These are phyloP conservation scores for Metschnikowia kofuensis DNA, from an alignment of 805 yeast species.

Conservation along the genomic window DNA sequence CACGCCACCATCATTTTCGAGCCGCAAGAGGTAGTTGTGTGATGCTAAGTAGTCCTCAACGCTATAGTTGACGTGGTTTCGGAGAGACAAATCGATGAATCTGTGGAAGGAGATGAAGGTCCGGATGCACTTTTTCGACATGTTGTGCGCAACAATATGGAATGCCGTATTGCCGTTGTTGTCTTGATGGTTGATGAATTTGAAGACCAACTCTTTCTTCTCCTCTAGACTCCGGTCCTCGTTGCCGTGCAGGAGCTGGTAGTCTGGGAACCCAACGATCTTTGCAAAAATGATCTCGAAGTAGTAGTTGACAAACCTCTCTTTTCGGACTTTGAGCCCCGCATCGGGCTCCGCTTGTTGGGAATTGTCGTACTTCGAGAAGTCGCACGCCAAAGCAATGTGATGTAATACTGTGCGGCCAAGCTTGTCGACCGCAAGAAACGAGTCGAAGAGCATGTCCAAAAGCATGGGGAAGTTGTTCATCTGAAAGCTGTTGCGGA, in stretches of 20 bases:
- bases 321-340: constrained; percentile 26
- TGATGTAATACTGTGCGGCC: constrained; percentile 44
- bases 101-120: constrained; percentile 25
- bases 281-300: constrained; percentile 36
- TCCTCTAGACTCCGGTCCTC: constrained; percentile 15
- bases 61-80: constrained; percentile 25
- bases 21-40: constrained; percentile 25
- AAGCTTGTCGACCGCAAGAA: constrained; percentile 34
- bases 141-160: constrained; percentile 70
- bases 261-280: constrained; percentile 29
- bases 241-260: constrained; percentile 16
- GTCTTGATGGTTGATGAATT: constrained; percentile 83
- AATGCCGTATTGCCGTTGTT: constrained; percentile 92
- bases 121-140: constrained; percentile 24
- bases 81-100: constrained; percentile 23
- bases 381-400: constrained; percentile 30
- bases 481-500: constrained; percentile 37
- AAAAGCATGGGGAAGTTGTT: constrained; percentile 36
- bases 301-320: constrained; percentile 37
- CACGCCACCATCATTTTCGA: constrained; percentile 17
- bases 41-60: constrained; percentile 29
- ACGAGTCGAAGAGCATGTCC: constrained; percentile 35
- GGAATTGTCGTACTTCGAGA: constrained; percentile 7
- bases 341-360: constrained; percentile 2
- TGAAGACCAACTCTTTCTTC: constrained; percentile 29